Evolutionary conservation across 441 rosid species (phyloP).

Genomic region (Euphorbia celastroides): DNA sequence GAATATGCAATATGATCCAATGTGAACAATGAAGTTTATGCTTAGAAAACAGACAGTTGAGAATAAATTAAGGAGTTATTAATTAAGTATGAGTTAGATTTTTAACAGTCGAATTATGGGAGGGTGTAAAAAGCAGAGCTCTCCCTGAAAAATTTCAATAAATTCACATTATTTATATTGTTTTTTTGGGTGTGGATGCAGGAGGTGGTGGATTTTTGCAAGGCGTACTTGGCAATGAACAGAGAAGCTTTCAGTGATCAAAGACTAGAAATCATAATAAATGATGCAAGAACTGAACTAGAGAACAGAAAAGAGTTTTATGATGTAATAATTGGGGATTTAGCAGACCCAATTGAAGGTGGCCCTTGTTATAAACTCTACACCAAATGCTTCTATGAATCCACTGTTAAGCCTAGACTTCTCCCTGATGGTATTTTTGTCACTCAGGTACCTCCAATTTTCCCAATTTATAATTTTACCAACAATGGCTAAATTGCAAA

Average conservation of each 20-base stretch:
- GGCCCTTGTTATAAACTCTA: slow-evolving; percentile 65
- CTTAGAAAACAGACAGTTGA: too few relatives aligned
- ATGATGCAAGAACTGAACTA: slow-evolving; percentile 56
- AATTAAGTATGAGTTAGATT: too few relatives aligned
- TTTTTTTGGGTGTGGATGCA: slow-evolving; percentile 11
- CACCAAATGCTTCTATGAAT: slow-evolving; percentile 52
- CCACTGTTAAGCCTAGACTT: slow-evolving; percentile 44
- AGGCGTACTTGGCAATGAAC: slow-evolving; percentile 39
- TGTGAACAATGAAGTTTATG: too few relatives aligned
- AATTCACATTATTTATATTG: too few relatives aligned
- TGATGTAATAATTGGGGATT: slow-evolving; percentile 58
- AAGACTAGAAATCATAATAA: slow-evolving; percentile 47
- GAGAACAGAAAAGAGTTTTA: slow-evolving; percentile 35
- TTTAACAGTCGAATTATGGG: too few relatives aligned
- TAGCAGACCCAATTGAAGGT: slow-evolving; percentile 66
- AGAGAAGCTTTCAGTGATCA: slow-evolving; percentile 48
- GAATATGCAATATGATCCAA: too few relatives aligned
- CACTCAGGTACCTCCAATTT: slow-evolving; percentile 35
- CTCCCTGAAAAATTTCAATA: too few relatives aligned
- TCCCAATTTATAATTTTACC: too few relatives aligned
- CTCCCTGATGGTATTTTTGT: slow-evolving; percentile 42
- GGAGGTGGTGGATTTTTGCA: slow-evolving; percentile 69
- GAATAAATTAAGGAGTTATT: too few relatives aligned
- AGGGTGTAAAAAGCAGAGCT: too few relatives aligned
- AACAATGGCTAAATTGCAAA: neutral